Evolutionary conservation across 164 flowering plant genomes (phyloP), one percentile per base, ranked within the genome.

Genomic region (Vitis labrusca): DNA sequence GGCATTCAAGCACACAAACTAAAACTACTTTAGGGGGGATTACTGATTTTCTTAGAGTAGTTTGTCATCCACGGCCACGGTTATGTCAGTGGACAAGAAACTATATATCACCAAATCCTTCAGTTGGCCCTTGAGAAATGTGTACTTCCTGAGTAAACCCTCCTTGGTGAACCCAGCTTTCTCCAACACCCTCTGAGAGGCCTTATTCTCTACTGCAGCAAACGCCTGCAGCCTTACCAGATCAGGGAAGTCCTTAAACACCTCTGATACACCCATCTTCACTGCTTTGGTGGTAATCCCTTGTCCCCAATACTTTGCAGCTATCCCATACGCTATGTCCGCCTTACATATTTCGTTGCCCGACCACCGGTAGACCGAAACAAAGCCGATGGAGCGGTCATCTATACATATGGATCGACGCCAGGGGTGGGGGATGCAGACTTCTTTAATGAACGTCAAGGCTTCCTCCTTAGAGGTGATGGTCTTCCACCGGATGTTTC

Each of bases 181-280:
- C 77, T 86, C 86, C 37, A 86, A 27, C 3, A 85, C 85, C 70
- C 80, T 83, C 58, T 80, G 83, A 12, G 87, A 83, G 6, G 72
- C 84, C 49, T 10, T 58, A 64, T 85, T 85, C 23, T 78, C 80
- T 3, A 59, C 64, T 23, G 53, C 67, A 29, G 68, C 84, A 58
- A 74, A 61, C 8, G 81, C 85, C 52, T 82, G 78, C 56, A 84
- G 30, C 72, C 87, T 78, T 19, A 75, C 68, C 64, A 85, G 9
- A 6, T 67, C 49, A 11, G 83, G 82, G 11, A 76, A 32, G 6
- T 78, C 85, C 30, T 58, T 17, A 50, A 85, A 83, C 61, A 78
- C 79, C 60, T 67, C 17, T 4, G 80, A 50, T 13, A 78, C 49
- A 7, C 78, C 85, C 68, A 73, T 32, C 67, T 67, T 78, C 67